Percentiles rank a stretch among this genome's conserved stretches.
These are phyloP conservation scores for Plantago ovata DNA, from an alignment of 257 asterid species.

Conservation along the genomic window DNA sequence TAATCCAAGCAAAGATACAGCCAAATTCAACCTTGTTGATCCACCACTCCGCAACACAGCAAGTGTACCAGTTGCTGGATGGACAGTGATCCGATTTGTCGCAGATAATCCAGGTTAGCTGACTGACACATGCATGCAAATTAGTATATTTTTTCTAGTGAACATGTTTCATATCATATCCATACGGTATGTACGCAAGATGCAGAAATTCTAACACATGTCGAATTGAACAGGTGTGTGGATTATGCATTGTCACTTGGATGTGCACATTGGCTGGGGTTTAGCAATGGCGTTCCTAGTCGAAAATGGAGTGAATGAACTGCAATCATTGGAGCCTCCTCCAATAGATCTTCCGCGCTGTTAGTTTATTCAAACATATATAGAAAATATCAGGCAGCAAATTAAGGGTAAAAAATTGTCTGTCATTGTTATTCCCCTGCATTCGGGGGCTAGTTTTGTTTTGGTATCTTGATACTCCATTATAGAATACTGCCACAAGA, in stretches of 20 bases:
- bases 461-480: no score
- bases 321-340: conserved; percentile 15
- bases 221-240: conserved; percentile 27
- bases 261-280: conserved; percentile 23
- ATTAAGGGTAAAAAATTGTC: no score
- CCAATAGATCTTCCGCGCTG: conserved; percentile 19
- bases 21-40: conserved; percentile 73
- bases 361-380: no score
- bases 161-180: no score
- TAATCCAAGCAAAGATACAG: conserved; percentile 50
- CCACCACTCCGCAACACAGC: conserved; percentile 85
- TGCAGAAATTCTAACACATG: no score
- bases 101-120: conserved; percentile 93
- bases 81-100: conserved; percentile 86
- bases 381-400: no score
- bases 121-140: no score
- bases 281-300: conserved; percentile 24
- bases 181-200: no score
- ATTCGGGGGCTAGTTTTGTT: no score
- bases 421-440: no score
- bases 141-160: no score
- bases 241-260: conserved; percentile 27
- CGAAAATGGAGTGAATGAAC: conserved; percentile 20
- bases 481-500: no score
- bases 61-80: conserved; percentile 79